Base-by-base conservation (phyloP, 2,329 filamentous ascomycete genomes). In the Hysterium pulicare region DNA sequence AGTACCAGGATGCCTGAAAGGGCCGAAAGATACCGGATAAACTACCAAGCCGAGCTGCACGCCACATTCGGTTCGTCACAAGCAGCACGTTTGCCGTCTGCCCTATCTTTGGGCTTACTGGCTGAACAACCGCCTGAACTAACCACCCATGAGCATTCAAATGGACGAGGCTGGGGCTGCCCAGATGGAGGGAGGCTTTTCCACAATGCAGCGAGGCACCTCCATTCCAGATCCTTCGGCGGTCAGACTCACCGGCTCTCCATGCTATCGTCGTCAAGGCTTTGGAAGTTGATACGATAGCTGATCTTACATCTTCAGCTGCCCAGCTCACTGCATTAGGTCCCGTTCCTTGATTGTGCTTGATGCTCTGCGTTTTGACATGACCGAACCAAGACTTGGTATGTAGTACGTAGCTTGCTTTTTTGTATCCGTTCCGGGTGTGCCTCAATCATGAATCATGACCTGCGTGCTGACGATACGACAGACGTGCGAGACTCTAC, bases 401-500 rank as follows among this genome's bases (percentile, higher is more conserved):
- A 28, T 28, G 24, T 28, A 8, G 24, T 7, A 13, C 13, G 24
- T n/a, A n/a, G n/a, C n/a, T n/a, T n/a, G n/a, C n/a, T n/a, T n/a
- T n/a, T n/a, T n/a, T n/a, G n/a, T n/a, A n/a, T n/a, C n/a, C n/a
- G n/a, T n/a, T n/a, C n/a, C n/a, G n/a, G n/a, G n/a, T n/a, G n/a
- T n/a, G n/a, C n/a, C n/a, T n/a, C n/a, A n/a, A n/a, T n/a, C n/a
- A n/a, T n/a, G n/a, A n/a, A n/a, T n/a, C n/a, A n/a, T n/a, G n/a
- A n/a, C n/a, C n/a, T n/a, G n/a, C n/a, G n/a, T n/a, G n/a, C n/a
- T n/a, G n/a, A n/a, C n/a, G n/a, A n/a, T n/a, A n/a, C n/a, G 4
- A 43, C 43, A 66, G 63, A 65, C 54, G 58, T 67, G 36, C 61
- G 63, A 51, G 41, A 61, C 46, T 65, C 61, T 20, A 67, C 63